phyloP scores from a whole-genome alignment of 176 grass and related monocot genomes.

The Puya raimondii region DNA sequence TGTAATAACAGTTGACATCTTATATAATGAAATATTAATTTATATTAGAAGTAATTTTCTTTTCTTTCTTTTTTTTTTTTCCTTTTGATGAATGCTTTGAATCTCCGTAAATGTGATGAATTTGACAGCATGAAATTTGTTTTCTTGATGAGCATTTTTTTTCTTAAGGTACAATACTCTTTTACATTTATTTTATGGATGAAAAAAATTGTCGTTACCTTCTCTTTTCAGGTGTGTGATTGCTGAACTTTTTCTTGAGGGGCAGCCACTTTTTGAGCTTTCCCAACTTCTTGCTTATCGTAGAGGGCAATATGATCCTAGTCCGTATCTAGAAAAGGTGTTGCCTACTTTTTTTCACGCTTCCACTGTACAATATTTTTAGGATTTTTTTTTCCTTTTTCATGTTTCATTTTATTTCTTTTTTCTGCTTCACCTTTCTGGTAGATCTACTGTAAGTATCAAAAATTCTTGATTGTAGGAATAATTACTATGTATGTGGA shows the following conservation, averaged over 20 bases:
- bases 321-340: slow-evolving; percentile 72
- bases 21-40: no score
- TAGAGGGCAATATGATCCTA: slow-evolving; percentile 83
- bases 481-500: no score
- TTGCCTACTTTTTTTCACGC: slow-evolving; percentile 10
- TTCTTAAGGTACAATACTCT: background rate
- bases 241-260: slow-evolving; percentile 90
- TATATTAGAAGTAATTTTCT: no score
- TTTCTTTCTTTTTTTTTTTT: no score
- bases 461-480: background rate
- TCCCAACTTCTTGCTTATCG: slow-evolving; percentile 94
- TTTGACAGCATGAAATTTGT: no score
- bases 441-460: background rate
- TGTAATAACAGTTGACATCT: no score
- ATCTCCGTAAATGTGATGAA: no score
- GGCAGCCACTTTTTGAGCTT: slow-evolving; percentile 85
- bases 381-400: slow-evolving; percentile 8
- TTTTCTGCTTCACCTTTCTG: background rate
- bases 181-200: background rate
- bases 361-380: slow-evolving; percentile 8
- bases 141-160: background rate
- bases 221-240: slow-evolving; percentile 74
- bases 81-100: no score
- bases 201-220: background rate
- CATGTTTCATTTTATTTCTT: slow-evolving; percentile 3